Percentiles rank a stretch among this genome's conserved stretches.
Evolutionary conservation across 495 filamentous ascomycete genomes (phyloP).

Genomic region (Penicillium paxilli): DNA sequence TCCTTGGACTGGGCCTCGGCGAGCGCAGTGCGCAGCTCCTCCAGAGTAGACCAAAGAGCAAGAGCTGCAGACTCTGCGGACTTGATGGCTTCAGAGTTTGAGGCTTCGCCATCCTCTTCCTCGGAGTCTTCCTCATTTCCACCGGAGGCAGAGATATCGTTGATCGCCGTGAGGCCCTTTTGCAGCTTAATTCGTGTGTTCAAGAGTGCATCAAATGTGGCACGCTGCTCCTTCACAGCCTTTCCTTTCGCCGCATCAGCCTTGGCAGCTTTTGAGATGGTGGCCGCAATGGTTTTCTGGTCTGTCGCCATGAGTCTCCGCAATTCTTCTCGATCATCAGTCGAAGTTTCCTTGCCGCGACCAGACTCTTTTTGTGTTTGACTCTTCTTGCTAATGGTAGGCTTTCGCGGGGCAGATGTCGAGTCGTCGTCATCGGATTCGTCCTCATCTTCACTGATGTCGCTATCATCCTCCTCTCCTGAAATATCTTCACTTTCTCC

Average conservation of each 20-base stretch:
- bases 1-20: slow-evolving; percentile 48
- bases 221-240: slow-evolving; percentile 80
- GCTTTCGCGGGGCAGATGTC: not conserved
- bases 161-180: slow-evolving; percentile 79
- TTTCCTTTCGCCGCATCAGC: slow-evolving; percentile 80
- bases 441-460: slow-evolving; percentile 3
- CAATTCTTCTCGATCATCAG: slow-evolving; percentile 55
- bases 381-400: not conserved
- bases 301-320: slow-evolving; percentile 70
- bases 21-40: slow-evolving; percentile 66
- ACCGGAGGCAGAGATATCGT: slow-evolving; percentile 59
- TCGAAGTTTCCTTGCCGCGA: not conserved
- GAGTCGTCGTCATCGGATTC: not conserved
- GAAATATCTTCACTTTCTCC: slow-evolving; percentile 2
- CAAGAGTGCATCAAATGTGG: slow-evolving; percentile 81
- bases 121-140: slow-evolving; percentile 36
- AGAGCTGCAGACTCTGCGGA: slow-evolving; percentile 88
- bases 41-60: slow-evolving; percentile 81
- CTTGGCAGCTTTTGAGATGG: slow-evolving; percentile 70
- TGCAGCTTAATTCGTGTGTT: slow-evolving; percentile 88
- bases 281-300: slow-evolving; percentile 65
- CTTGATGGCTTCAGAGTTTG: slow-evolving; percentile 52
- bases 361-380: not conserved
- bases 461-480: slow-evolving; percentile 33
- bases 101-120: slow-evolving; percentile 35